Conservation (phyloP, 2,329 filamentous ascomycete species). For the Rachicladosporium sp. region DNA sequence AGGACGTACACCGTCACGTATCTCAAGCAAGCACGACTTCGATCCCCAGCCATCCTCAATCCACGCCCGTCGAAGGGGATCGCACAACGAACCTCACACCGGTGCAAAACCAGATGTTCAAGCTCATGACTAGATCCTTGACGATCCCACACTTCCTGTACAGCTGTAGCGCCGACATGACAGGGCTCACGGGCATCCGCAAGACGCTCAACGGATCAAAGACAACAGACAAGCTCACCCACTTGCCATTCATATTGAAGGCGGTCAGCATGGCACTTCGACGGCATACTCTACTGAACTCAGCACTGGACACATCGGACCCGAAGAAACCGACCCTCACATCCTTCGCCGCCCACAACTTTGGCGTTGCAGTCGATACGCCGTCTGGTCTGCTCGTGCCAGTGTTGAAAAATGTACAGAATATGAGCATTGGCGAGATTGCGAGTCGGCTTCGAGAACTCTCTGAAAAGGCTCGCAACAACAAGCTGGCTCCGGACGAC, state of each 20-base stretch:
- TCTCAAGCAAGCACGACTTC: constrained; percentile 14
- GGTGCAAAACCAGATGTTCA: constrained; percentile 90
- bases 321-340: constrained; percentile 60
- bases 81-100: constrained; percentile 58
- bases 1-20: constrained; percentile 56
- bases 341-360: constrained; percentile 78
- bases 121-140: constrained; percentile 85
- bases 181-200: constrained; percentile 59
- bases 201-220: constrained; percentile 55
- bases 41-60: constrained; percentile 20
- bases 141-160: constrained; percentile 92
- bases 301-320: constrained; percentile 57
- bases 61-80: constrained; percentile 34
- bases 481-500: constrained; percentile 63
- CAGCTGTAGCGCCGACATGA: constrained; percentile 78
- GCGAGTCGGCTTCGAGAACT: constrained; percentile 64
- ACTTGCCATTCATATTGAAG: constrained; percentile 91
- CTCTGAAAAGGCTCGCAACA: constrained; percentile 58
- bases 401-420: constrained; percentile 73
- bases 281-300: constrained; percentile 76
- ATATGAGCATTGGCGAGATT: constrained; percentile 64
- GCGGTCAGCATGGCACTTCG: constrained; percentile 76
- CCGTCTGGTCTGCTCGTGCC: constrained; percentile 80
- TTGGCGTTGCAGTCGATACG: constrained; percentile 92
- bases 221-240: constrained; percentile 57